Evolutionary conservation across 2,329 filamentous ascomycete genomes (phyloP), one percentile per base, ranked within the genome.

Genomic region (Rhinocladiella similis): DNA sequence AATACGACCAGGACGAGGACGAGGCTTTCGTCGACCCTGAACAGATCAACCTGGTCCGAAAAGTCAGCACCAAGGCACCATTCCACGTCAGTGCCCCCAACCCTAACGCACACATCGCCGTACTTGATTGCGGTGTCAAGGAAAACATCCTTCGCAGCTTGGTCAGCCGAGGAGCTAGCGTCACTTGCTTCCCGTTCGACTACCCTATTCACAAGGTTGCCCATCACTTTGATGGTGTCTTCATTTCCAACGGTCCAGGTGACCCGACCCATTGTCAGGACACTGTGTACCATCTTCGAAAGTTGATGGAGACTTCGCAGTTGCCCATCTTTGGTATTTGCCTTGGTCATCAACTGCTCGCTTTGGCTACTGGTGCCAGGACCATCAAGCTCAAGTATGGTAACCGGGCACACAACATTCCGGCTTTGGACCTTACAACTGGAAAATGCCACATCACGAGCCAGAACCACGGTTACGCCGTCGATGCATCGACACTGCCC

Each of bases 381-480:
- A 97, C 94, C 60, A 88, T 95, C 78, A 97, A 97, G 84, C 85
- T 99, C 76, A 97, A 97, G 84, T 99, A 97, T 75, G 94, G 94
- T 70, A 99, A 99, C 83, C 89, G 94, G 66, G 94, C 92, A 16
- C 94, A 97, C 82, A 99, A 99, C 82, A 97, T 97, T 68, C 94
- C 94, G 7, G 91, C 92, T 59, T 80, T 97, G 56, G 93, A 97
- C 72, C 81, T 97, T 73, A 96, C 90, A 59, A 97, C 93, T 36
- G 93, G 94, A 56, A 91, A 93, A 75, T 97, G 94, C 85, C 93
- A 97, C 80, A 97, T 97, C 75, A 97, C 93, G 57, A 92, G 88
- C 73, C 94, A 99, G 81, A 97, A 97, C 80, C 94, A 97, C 77
- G 94, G 94, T 61, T 99, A 97, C 69, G 94, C 93, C 42, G 90